Percentiles rank a stretch among this genome's conserved stretches.
Conservation (phyloP, 1,284 basidiomycete genomes). For the Puccinia hordei region DNA sequence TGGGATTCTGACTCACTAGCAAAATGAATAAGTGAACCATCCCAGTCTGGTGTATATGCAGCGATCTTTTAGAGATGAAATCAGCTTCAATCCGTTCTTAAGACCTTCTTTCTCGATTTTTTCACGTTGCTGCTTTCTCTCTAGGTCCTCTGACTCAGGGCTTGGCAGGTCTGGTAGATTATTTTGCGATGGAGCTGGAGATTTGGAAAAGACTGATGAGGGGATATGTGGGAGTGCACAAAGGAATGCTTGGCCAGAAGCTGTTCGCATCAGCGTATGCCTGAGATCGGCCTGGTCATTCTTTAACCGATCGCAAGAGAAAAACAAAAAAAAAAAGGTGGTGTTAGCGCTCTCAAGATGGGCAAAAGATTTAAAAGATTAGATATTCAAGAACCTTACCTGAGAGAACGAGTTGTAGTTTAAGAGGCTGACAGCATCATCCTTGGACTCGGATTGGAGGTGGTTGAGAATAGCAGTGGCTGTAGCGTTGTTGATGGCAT, state of each 20-base stretch:
- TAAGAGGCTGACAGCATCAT: not conserved
- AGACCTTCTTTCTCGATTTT: slow-evolving; percentile 52
- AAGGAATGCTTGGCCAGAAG: slow-evolving; percentile 43
- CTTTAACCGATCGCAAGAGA: too few species aligned
- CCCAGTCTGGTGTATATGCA: slow-evolving; percentile 63
- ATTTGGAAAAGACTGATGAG: not conserved
- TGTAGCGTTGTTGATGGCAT: slow-evolving; percentile 33
- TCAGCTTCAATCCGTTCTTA: slow-evolving; percentile 57
- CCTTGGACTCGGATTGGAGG: not conserved
- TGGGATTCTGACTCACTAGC: slow-evolving; percentile 61
- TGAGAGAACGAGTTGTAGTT: slow-evolving; percentile 6
- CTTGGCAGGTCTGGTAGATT: not conserved
- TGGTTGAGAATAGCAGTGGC: slow-evolving; percentile 26
- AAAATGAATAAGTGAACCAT: slow-evolving; percentile 96
- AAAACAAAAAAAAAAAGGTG: not conserved
- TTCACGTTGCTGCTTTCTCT: slow-evolving; percentile 11
- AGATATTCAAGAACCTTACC: not conserved
- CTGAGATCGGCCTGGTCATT: not conserved
- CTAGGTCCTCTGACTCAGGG: slow-evolving; percentile 2
- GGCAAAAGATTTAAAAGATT: not conserved
- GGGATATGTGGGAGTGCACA: slow-evolving; percentile 36
- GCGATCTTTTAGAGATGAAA: slow-evolving; percentile 61
- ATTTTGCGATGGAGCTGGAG: not conserved
- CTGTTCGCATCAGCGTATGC: slow-evolving; percentile 27
- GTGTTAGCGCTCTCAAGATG: not conserved